These are phyloP conservation scores for Leccinum obscurum DNA, from an alignment of 768 basidiomycete species.

Conservation along the genomic window DNA sequence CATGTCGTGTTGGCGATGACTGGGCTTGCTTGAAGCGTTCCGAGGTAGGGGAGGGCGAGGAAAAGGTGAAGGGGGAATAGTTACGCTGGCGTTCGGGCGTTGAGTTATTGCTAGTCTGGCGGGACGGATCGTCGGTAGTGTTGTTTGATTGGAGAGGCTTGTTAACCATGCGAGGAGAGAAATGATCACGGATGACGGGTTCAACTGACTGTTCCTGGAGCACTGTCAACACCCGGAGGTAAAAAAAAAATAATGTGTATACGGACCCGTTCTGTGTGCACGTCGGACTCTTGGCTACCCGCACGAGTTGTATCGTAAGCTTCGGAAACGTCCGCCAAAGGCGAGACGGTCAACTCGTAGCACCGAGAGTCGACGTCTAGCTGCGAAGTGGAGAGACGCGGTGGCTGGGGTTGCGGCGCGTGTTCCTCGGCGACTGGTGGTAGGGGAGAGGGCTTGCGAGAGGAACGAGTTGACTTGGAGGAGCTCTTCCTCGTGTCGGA, in stretches of 20 bases:
- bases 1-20: conserved; percentile 33
- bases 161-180: conserved; percentile 27
- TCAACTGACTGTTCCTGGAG: conserved; percentile 54
- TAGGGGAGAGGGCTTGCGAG: conserved; percentile 55
- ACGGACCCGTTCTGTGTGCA: conserved; percentile 51
- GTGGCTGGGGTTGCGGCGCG: conserved; percentile 33
- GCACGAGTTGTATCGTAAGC: conserved; percentile 56
- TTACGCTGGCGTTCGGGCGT: conserved; percentile 75
- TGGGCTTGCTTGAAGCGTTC: conserved; percentile 51
- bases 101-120: conserved; percentile 65
- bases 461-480: conserved; percentile 33
- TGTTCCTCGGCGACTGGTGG: conserved; percentile 60
- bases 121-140: conserved; percentile 51
- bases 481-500: conserved; percentile 40
- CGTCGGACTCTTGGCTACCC: conserved; percentile 41
- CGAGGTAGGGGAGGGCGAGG: conserved; percentile 65
- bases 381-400: conserved; percentile 42
- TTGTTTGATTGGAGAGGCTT: conserved; percentile 32
- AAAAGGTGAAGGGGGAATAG: conserved; percentile 77
- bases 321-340: conserved; percentile 72
- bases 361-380: conserved; percentile 68
- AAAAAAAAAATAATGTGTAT: neutral
- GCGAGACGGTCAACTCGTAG: conserved; percentile 77
- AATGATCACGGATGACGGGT: conserved; percentile 59
- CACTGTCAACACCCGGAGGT: neutral